Conservation (phyloP, 768 basidiomycete genomes). For the Clavulina sp. region DNA sequence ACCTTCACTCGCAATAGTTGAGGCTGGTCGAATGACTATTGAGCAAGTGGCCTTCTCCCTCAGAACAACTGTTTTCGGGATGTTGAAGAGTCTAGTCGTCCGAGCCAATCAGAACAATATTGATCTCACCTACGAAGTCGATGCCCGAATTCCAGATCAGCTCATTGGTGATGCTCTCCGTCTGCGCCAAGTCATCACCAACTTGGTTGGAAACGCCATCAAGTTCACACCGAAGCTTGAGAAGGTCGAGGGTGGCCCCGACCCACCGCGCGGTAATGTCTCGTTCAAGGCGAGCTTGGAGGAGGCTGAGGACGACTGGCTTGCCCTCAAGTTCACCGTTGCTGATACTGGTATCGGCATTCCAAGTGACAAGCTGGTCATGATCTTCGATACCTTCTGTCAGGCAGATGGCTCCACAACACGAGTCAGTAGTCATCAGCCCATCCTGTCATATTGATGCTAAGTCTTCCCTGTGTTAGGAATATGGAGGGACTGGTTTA, state of each 20-base stretch:
- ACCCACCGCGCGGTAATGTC: slow-evolving; percentile 88
- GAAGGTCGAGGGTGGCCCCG: slow-evolving; percentile 46
- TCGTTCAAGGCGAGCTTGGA: slow-evolving; percentile 65
- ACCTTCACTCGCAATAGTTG: slow-evolving; percentile 37
- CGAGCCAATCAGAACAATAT: slow-evolving; percentile 93
- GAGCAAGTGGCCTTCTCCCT: slow-evolving; percentile 97
- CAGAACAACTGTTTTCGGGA: slow-evolving; percentile 92
- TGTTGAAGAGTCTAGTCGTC: slow-evolving; percentile 93
- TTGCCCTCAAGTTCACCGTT: slow-evolving; percentile 92
- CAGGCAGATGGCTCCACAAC: slow-evolving; percentile 98
- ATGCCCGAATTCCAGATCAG: slow-evolving; percentile 89
- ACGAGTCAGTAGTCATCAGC: slow-evolving; percentile 33
- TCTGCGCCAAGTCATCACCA: slow-evolving; percentile 87
- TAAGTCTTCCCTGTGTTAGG: slow-evolving; percentile 27
- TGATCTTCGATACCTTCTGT: slow-evolving; percentile 98
- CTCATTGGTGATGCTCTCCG: slow-evolving; percentile 93
- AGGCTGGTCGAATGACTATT: slow-evolving; percentile 99
- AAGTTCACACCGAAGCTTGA: slow-evolving; percentile 92
- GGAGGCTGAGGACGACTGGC: slow-evolving; percentile 53
- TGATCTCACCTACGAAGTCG: slow-evolving; percentile 91
- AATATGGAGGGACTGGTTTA: slow-evolving; percentile 94
- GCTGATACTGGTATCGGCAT: slow-evolving; percentile 98
- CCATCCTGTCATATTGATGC: slow-evolving; percentile 2
- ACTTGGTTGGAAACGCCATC: slow-evolving; percentile 89
- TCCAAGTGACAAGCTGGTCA: slow-evolving; percentile 90